phyloP scores from a whole-genome alignment of 2,329 filamentous ascomycete species.

The Hawksworthiomyces lignivorus region DNA sequence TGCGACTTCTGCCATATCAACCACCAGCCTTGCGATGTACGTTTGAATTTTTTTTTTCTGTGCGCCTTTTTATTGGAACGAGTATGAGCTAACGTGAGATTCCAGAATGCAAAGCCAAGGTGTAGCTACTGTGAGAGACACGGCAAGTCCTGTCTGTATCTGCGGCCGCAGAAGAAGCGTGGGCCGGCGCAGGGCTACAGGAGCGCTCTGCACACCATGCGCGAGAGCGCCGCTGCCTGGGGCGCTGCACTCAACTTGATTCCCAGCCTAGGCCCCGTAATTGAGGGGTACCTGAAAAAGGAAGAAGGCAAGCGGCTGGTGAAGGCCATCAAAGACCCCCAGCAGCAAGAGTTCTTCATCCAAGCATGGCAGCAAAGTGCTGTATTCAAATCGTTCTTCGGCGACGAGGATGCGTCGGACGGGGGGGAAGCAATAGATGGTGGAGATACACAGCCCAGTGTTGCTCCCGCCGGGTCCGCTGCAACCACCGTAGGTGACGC shows the following conservation, averaged over 20 bases:
- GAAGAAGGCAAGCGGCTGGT: constrained; percentile 23
- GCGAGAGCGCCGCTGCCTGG: constrained; percentile 31
- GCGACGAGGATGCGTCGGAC: constrained; percentile 13
- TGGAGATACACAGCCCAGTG: no score
- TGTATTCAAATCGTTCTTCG: constrained; percentile 27
- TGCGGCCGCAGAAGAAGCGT: constrained; percentile 31
- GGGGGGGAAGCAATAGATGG: no score
- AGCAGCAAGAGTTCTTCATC: constrained; percentile 29
- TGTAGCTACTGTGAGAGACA: constrained; percentile 36
- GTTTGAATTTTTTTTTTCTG: not conserved
- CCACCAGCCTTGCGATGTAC: constrained; percentile 37
- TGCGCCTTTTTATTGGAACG: not conserved
- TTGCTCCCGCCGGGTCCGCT: no score
- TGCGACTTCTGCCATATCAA: constrained; percentile 41
- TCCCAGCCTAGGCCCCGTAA: constrained; percentile 26
- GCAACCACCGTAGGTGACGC: no score
- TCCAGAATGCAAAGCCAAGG: constrained; percentile 33
- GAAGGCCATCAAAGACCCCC: constrained; percentile 26
- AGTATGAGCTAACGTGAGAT: not conserved
- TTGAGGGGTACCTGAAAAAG: constrained; percentile 27
- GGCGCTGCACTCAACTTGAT: constrained; percentile 28
- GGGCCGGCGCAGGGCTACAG: constrained; percentile 31
- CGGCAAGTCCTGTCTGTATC: constrained; percentile 29
- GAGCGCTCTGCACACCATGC: constrained; percentile 30
- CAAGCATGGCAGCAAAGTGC: constrained; percentile 28